Percentiles rank a stretch among this genome's conserved stretches.
Conservation (phyloP, 768 basidiomycete species). For the Ramaria rubella region DNA sequence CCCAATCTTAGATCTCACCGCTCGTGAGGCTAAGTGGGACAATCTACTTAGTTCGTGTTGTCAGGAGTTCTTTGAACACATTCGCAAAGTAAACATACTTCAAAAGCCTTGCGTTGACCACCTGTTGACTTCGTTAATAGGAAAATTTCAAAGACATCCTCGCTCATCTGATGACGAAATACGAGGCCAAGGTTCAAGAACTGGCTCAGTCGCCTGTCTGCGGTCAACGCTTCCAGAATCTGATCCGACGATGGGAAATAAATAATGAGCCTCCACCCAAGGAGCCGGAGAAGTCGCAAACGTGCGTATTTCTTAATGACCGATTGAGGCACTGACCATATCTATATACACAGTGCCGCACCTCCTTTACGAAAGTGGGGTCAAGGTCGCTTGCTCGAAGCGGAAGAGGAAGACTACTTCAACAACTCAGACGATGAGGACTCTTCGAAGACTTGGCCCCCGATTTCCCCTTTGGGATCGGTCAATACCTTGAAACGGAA, state of each 20-base stretch:
- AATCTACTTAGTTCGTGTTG: slow-evolving; percentile 92
- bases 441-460: slow-evolving; percentile 32
- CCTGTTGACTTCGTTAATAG: slow-evolving; percentile 30
- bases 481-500: slow-evolving; percentile 50
- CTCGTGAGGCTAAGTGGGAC: slow-evolving; percentile 77
- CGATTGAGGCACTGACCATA: not conserved
- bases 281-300: slow-evolving; percentile 43
- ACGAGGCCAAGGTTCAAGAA: slow-evolving; percentile 57
- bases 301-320: slow-evolving; percentile 31
- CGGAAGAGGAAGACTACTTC: slow-evolving; percentile 92
- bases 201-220: slow-evolving; percentile 57
- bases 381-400: slow-evolving; percentile 48
- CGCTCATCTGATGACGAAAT: slow-evolving; percentile 72
- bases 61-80: slow-evolving; percentile 91
- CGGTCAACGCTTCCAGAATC: slow-evolving; percentile 58
- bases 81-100: slow-evolving; percentile 60
- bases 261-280: slow-evolving; percentile 74
- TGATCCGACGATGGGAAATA: slow-evolving; percentile 85
- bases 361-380: slow-evolving; percentile 22
- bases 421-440: slow-evolving; percentile 78
- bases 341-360: slow-evolving; percentile 9
- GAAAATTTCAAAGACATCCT: slow-evolving; percentile 87
- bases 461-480: slow-evolving; percentile 22
- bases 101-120: not conserved
- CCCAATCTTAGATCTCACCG: slow-evolving; percentile 78